Evolutionary conservation across 169 alveolate species (phyloP).

Genomic region (Plasmodium gonderi): DNA sequence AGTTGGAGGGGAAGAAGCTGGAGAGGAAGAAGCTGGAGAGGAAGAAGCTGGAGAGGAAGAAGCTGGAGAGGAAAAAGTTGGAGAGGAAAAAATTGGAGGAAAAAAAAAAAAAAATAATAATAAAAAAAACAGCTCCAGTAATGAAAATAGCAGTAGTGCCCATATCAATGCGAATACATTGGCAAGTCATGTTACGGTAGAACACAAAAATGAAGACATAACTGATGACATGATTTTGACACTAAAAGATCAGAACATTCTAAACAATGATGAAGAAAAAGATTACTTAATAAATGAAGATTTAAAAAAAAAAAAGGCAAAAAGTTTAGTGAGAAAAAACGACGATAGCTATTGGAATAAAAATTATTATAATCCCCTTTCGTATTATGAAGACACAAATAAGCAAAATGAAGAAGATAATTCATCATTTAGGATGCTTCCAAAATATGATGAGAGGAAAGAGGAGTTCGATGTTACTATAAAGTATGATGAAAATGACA

Average conservation of each 20-base stretch:
- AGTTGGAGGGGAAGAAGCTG: background rate
- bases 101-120: conserved; percentile 18
- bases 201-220: conserved; percentile 65
- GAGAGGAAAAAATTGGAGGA: background rate
- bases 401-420: conserved; percentile 13
- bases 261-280: conserved; percentile 29
- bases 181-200: conserved; percentile 24
- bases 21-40: background rate
- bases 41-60: background rate
- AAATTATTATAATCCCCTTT: conserved; percentile 58
- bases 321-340: conserved; percentile 27
- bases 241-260: conserved; percentile 26
- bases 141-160: no score
- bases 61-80: background rate
- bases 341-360: conserved; percentile 56
- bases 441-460: conserved; percentile 46
- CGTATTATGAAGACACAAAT: conserved; percentile 36
- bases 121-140: background rate
- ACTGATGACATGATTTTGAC: conserved; percentile 52
- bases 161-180: no score
- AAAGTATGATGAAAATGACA: conserved; percentile 15
- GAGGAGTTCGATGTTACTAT: conserved; percentile 20
- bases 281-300: conserved; percentile 68
- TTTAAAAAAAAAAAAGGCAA: conserved; percentile 33
- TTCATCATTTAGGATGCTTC: conserved; percentile 29